Conservation (phyloP, 306 rosid species). For the Corylus americana region DNA sequence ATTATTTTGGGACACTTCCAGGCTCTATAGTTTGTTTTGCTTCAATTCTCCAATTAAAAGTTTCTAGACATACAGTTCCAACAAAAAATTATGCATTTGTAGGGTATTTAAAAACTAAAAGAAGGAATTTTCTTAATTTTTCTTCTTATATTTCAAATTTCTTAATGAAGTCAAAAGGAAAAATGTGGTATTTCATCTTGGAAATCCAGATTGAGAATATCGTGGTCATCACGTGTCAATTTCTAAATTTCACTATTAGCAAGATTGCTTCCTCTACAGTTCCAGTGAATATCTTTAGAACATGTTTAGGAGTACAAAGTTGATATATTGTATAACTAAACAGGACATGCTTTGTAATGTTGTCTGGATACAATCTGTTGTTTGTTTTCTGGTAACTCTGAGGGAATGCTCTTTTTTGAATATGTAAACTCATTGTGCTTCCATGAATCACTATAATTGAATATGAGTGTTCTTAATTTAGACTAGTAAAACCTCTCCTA, state of each 20-base stretch:
- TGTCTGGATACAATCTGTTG: not conserved
- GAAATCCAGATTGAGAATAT: not conserved
- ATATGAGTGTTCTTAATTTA: not conserved
- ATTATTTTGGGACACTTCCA: not conserved
- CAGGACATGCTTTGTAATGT: not conserved
- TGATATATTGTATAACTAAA: not conserved
- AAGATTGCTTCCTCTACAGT: not conserved
- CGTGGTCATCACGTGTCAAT: not conserved
- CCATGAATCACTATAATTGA: not conserved
- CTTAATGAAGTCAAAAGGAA: not conserved
- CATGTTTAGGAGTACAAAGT: not conserved
- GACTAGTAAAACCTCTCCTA: not conserved
- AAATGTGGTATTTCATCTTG: not conserved
- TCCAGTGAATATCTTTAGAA: not conserved
- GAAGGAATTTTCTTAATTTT: not conserved
- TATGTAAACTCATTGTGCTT: not conserved
- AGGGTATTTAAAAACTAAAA: not conserved
- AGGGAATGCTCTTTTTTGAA: not conserved
- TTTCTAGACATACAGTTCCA: too few species aligned
- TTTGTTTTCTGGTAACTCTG: not conserved
- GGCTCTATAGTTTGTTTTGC: not conserved
- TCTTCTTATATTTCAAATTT: not conserved
- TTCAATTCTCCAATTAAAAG: not conserved
- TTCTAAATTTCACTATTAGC: not conserved
- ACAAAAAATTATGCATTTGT: not conserved